These are phyloP conservation scores for Leishmania guyanensis DNA, from an alignment of 208 protist species.

Conservation along the genomic window DNA sequence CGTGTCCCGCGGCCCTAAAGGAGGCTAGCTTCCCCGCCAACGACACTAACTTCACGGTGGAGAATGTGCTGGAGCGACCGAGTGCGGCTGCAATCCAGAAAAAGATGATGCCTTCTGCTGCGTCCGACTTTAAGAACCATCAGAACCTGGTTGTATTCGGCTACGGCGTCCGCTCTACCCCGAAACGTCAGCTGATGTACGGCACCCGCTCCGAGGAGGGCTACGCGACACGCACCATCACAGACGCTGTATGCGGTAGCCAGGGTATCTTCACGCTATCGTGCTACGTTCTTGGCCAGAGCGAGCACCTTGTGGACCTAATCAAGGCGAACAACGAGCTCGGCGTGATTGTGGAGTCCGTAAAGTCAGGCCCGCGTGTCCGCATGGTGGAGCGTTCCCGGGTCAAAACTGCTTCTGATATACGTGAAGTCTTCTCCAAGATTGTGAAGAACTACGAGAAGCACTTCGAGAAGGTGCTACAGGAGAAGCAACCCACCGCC, in stretches of 20 bases:
- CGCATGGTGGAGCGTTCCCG: slow-evolving; percentile 73
- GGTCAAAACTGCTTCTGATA: slow-evolving; percentile 61
- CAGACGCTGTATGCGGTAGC: slow-evolving; percentile 49
- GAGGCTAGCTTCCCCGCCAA: slow-evolving; percentile 73
- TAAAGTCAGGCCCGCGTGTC: slow-evolving; percentile 86
- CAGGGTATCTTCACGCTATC: slow-evolving; percentile 73
- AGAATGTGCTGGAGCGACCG: slow-evolving; percentile 55
- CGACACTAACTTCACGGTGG: slow-evolving; percentile 68
- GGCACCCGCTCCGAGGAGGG: slow-evolving; percentile 60
- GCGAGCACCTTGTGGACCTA: slow-evolving; percentile 82
- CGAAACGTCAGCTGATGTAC: slow-evolving; percentile 84
- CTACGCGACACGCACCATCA: slow-evolving; percentile 73
- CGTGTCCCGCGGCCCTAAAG: slow-evolving; percentile 50
- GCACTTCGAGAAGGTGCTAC: slow-evolving; percentile 75
- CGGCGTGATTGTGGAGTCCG: slow-evolving; percentile 83
- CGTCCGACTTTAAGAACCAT: slow-evolving; percentile 57
- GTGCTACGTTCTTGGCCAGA: slow-evolving; percentile 73
- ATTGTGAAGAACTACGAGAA: slow-evolving; percentile 82
- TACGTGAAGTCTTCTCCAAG: slow-evolving; percentile 55
- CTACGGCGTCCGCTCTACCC: slow-evolving; percentile 84
- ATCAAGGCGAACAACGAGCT: slow-evolving; percentile 80
- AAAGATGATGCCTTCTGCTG: slow-evolving; percentile 41
- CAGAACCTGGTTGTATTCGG: slow-evolving; percentile 88
- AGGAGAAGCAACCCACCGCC: slow-evolving; percentile 73
- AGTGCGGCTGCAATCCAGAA: slow-evolving; percentile 35